Conservation (phyloP, 495 filamentous ascomycete species). For the Clohesyomyces aquaticus region DNA sequence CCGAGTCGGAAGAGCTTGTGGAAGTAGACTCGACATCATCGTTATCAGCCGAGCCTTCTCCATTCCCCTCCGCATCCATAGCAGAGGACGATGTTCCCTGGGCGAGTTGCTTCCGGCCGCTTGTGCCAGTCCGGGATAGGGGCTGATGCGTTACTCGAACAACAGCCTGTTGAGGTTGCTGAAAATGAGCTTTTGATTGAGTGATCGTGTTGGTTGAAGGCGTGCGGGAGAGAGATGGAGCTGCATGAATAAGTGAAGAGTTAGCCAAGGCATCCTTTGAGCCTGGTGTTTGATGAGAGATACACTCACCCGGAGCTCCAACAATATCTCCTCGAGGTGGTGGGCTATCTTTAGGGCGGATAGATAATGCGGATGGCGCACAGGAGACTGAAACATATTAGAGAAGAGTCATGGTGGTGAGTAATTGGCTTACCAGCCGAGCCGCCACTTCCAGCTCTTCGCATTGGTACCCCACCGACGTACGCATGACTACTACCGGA, state of each 20-base stretch:
- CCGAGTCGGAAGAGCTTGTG: conserved; percentile 48
- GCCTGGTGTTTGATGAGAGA: conserved; percentile 24
- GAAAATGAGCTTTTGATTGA: conserved; percentile 42
- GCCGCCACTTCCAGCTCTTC: conserved; percentile 61
- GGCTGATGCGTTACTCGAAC: conserved; percentile 27
- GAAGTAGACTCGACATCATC: conserved; percentile 12
- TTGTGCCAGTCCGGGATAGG: conserved; percentile 41
- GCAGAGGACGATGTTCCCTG: background rate
- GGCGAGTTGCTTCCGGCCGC: background rate
- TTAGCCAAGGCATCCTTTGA: background rate
- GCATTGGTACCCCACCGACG: conserved; percentile 58
- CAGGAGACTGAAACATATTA: conserved; percentile 52
- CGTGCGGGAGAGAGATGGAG: conserved; percentile 48
- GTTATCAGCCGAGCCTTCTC: conserved; percentile 6
- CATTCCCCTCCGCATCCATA: background rate
- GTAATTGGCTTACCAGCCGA: conserved; percentile 41
- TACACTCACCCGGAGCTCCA: conserved; percentile 46
- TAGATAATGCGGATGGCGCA: conserved; percentile 63
- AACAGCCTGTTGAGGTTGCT: conserved; percentile 7
- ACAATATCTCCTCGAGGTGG: conserved; percentile 55
- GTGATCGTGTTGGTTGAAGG: conserved; percentile 53
- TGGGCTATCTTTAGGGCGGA: conserved; percentile 64
- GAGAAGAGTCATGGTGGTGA: background rate
- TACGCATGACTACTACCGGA: conserved; percentile 46
- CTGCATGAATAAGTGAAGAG: conserved; percentile 31